Conservation (phyloP, 2,329 filamentous ascomycete genomes). For the Pezicula radicicola region DNA sequence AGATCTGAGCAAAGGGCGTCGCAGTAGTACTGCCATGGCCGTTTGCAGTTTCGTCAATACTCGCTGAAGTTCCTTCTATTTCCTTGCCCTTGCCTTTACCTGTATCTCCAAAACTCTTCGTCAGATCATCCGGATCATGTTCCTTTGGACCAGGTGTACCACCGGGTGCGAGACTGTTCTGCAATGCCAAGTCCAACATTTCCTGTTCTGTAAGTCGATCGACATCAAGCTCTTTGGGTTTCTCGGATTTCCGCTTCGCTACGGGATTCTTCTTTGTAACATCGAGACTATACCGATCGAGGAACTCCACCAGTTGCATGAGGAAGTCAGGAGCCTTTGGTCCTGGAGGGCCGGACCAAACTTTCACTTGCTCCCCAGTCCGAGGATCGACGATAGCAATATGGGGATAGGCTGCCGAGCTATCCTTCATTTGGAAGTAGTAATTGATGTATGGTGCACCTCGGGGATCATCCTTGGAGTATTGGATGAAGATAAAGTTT, state of each 20-base stretch:
- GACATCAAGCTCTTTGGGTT: slow-evolving; percentile 68
- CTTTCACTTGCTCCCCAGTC: slow-evolving; percentile 95
- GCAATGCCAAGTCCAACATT: slow-evolving; percentile 90
- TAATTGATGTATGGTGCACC: slow-evolving; percentile 83
- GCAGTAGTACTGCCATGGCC: slow-evolving; percentile 19
- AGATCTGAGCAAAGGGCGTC: slow-evolving; percentile 66
- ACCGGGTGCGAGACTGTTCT: slow-evolving; percentile 73
- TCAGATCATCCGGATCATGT: slow-evolving; percentile 84
- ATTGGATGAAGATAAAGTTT: slow-evolving; percentile 95
- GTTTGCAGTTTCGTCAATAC: slow-evolving; percentile 30
- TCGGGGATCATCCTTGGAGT: slow-evolving; percentile 77
- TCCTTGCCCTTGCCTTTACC: slow-evolving; percentile 53
- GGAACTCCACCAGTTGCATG: slow-evolving; percentile 88
- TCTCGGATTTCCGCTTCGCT: slow-evolving; percentile 70
- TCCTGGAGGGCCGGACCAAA: slow-evolving; percentile 85
- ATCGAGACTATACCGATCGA: slow-evolving; percentile 93
- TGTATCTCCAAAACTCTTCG: slow-evolving; percentile 56
- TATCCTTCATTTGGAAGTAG: slow-evolving; percentile 78
- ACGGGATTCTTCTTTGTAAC: slow-evolving; percentile 91
- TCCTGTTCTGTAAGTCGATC: slow-evolving; percentile 94
- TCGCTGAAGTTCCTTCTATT: slow-evolving; percentile 34
- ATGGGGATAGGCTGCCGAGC: slow-evolving; percentile 88
- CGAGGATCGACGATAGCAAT: slow-evolving; percentile 94
- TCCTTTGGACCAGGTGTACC: slow-evolving; percentile 47
- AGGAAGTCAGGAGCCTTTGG: slow-evolving; percentile 77